Base-by-base conservation (phyloP, 768 basidiomycete genomes). In the Cyclocybe aegerita region DNA sequence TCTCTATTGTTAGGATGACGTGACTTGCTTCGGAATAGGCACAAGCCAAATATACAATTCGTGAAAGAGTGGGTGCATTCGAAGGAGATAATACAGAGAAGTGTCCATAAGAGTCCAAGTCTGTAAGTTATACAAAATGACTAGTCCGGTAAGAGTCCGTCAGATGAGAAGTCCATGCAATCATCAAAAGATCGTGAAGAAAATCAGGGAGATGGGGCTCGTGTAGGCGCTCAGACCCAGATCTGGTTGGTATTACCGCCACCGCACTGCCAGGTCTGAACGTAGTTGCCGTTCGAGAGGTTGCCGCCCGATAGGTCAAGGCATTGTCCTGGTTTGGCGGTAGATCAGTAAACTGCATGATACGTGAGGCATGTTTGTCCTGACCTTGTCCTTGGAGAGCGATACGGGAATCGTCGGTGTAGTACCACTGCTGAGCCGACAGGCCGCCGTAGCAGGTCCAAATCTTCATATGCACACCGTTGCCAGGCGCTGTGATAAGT, bases 351-450 rank as follows among this genome's bases (percentile, higher is more conserved):
- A 6, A 3, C 15, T 3, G 4, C 14, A 6, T 32, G 15, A 45
- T 4, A 31, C 10, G 33, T 7, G 16, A 14, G 4, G 29, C 3
- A 32, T n/a, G 11, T 5, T 9, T 8, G 7, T 8, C 16, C 38
- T 9, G 47, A 64, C 64, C 66, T 32, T 58, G 49, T 31, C 49
- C 54, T 11, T 16, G 32, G 14, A 64, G 37, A 8, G 60, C 55
- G 16, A 65, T 55, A 23, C 60, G 52, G 33, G 61, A 61, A 39
- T 65, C 61, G 42, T 59, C 54, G 2, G 64, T 65, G 44, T 62
- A 67, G 23, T 51, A 57, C 66, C 66, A 65, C 2, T 36, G 33
- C 46, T 64, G 66, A 7, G 55, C 59, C 8, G 64, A 56, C 6
- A 64, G 44, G 32, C 41, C 46, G 14, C 47, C 43, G 41, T 60